Evolutionary conservation across 768 basidiomycete species (phyloP).

Genomic region (Hypholoma sublateritium): DNA sequence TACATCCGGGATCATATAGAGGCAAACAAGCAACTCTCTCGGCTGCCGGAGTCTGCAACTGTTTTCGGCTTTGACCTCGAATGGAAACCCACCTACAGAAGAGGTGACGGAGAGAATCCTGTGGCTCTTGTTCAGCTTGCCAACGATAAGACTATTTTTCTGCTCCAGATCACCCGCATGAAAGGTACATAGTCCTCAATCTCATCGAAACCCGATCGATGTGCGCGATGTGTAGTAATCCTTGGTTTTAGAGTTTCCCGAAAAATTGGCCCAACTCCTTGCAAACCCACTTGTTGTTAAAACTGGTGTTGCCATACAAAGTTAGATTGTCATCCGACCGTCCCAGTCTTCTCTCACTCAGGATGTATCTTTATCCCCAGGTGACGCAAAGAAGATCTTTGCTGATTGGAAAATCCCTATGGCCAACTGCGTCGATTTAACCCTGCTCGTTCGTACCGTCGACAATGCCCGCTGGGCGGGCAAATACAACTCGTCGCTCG

Average conservation of each 20-base stretch:
- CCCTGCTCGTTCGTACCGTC: slow-evolving; percentile 65
- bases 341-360: slow-evolving; percentile 9
- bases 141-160: slow-evolving; percentile 49
- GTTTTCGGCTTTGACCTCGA: slow-evolving; percentile 75
- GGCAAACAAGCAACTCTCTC: slow-evolving; percentile 31
- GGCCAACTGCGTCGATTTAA: slow-evolving; percentile 65
- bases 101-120: slow-evolving; percentile 58
- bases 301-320: slow-evolving; percentile 73
- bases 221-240: slow-evolving; percentile 3
- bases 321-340: slow-evolving; percentile 34
- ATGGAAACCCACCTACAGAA: slow-evolving; percentile 66
- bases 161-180: slow-evolving; percentile 71
- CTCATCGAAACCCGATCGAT: background rate
- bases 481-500: slow-evolving; percentile 56
- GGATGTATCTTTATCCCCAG: slow-evolving; percentile 34
- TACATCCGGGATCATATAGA: slow-evolving; percentile 35
- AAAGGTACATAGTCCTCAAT: slow-evolving; percentile 24
- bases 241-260: slow-evolving; percentile 47
- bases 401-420: slow-evolving; percentile 43
- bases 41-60: slow-evolving; percentile 30
- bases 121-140: slow-evolving; percentile 78
- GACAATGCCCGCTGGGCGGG: slow-evolving; percentile 78
- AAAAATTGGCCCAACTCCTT: slow-evolving; percentile 50
- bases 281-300: slow-evolving; percentile 56
- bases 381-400: slow-evolving; percentile 67